Conservation (phyloP, 1,284 basidiomycete species). For the Ustilago xerochloae region DNA sequence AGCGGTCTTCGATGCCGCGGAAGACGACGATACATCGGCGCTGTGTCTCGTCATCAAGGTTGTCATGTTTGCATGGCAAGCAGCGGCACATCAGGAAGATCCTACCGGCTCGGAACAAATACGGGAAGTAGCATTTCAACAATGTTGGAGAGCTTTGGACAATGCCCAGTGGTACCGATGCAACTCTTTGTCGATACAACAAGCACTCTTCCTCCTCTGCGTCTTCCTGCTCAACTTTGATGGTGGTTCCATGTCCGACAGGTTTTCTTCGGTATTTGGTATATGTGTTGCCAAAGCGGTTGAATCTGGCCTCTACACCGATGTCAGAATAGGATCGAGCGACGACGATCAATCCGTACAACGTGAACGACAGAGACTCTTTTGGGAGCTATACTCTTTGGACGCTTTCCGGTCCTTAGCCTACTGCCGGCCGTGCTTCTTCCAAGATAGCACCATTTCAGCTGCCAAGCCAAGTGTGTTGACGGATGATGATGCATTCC, state of each 20-base stretch:
- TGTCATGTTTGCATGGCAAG: conserved; percentile 7
- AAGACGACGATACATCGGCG: conserved; percentile 4
- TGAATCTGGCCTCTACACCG: conserved; percentile 10
- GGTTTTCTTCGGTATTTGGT: conserved; percentile 8
- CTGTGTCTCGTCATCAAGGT: conserved; percentile 1
- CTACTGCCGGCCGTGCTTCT: conserved; percentile 22
- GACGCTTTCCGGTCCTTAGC: conserved; percentile 23
- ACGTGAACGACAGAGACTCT: conserved; percentile 4
- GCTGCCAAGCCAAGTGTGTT: not conserved
- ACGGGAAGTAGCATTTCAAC: conserved; percentile 4
- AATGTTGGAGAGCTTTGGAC: conserved; percentile 9
- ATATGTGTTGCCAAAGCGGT: conserved; percentile 9
- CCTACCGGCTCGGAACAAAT: conserved; percentile 1
- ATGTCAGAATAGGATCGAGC: conserved; percentile 4
- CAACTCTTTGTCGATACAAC: conserved; percentile 1
- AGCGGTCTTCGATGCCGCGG: not conserved
- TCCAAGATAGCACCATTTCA: conserved; percentile 16
- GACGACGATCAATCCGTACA: not conserved
- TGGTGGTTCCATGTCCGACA: conserved; percentile 7
- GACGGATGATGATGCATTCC: conserved; percentile 2
- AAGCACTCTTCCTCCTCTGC: conserved; percentile 4
- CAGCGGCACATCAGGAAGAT: not conserved
- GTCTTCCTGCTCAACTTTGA: conserved; percentile 13
- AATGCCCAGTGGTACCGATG: conserved; percentile 4
- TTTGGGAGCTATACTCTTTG: conserved; percentile 28